Percentiles rank a stretch among this genome's conserved stretches.
phyloP scores from a whole-genome alignment of 2,329 filamentous ascomycete genomes.

The Colletotrichum tanaceti region DNA sequence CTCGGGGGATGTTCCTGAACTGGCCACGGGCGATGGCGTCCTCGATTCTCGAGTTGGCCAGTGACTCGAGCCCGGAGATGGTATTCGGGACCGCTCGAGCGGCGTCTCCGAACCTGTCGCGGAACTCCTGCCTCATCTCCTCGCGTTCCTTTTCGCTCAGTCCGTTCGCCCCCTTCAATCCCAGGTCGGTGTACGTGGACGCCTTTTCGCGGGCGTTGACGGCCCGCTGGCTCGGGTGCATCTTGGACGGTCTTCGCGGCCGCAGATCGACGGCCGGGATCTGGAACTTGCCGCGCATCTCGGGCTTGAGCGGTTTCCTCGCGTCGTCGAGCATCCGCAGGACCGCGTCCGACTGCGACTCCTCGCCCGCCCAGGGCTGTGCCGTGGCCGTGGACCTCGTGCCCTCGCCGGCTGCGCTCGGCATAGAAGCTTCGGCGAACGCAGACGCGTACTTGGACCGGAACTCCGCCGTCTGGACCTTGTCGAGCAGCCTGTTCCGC shows the following conservation, averaged over 20 bases:
- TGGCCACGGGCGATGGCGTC: slow-evolving; percentile 92
- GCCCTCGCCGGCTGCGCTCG: slow-evolving; percentile 72
- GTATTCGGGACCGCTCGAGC: slow-evolving; percentile 80
- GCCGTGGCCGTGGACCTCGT: slow-evolving; percentile 76
- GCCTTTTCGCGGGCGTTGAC: slow-evolving; percentile 69
- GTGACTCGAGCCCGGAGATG: slow-evolving; percentile 79
- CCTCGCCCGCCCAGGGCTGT: slow-evolving; percentile 81
- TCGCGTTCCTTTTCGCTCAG: slow-evolving; percentile 79
- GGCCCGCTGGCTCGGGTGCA: slow-evolving; percentile 59
- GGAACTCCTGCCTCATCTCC: slow-evolving; percentile 76
- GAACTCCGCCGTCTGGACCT: slow-evolving; percentile 67
- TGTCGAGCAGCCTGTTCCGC: slow-evolving; percentile 67
- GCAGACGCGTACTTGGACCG: slow-evolving; percentile 61
- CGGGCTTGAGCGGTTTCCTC: slow-evolving; percentile 73
- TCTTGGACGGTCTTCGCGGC: slow-evolving; percentile 53
- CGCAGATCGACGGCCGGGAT: slow-evolving; percentile 65
- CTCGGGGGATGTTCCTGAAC: slow-evolving; percentile 85
- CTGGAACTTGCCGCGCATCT: slow-evolving; percentile 59
- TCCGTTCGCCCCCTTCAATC: slow-evolving; percentile 58
- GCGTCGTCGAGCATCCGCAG: slow-evolving; percentile 88
- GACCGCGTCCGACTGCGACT: slow-evolving; percentile 78
- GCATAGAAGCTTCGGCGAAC: slow-evolving; percentile 61
- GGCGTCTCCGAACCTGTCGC: slow-evolving; percentile 81
- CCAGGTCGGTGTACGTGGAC: slow-evolving; percentile 61
- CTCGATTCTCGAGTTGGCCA: slow-evolving; percentile 93